Base-by-base conservation (phyloP, 106 monocot species). In the Dendrobium officinale region DNA sequence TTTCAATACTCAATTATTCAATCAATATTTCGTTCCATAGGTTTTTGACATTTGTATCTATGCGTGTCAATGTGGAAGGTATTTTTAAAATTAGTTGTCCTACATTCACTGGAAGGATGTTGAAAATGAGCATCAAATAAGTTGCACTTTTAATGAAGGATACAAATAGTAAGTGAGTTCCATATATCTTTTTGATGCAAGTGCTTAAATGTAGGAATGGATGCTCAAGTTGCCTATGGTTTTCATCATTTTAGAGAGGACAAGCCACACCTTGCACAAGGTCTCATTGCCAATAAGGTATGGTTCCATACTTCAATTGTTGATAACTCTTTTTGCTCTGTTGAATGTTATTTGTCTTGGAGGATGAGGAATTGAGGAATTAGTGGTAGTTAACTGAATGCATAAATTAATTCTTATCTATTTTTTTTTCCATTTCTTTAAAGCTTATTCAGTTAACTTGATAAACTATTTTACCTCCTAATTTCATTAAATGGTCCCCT, bases 271-370 rank as follows among this genome's bases (percentile, higher is more conserved):
- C 81, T 96, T 79, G 93, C 96, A 55, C 88, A 86, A 79, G 85
- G 96, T 77, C 92, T 92, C 55, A 84, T 96, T 81, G 75, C 93
- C 77, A 96, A 96, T 67, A 96, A 96, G 96, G 96, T 96, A 87
- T 55, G 31, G 51, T 24, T 40, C 1, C 22, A 27, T 43, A 27
- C 74, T 8, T 49, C 22, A 48, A 42, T 26, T 24, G 13, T 49
- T 76, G 13, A 42, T 74, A 44, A 70, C 43, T 19, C 41, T 42
- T n/a, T 74, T 37, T 41, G n/a, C 8, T 42, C 19, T 22, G 19
- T 74, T 43, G 19, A 22, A 74, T 15, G 17, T 27, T 72, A 27
- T 16, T 74, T 18, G 74, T n/a, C 41, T 18, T 6, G 5, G 6
- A 74, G 41, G 4, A 42, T 19, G 20, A 22, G 41, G 22, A 74